Percentiles rank a stretch among this genome's conserved stretches.
phyloP scores from a whole-genome alignment of 2,329 filamentous ascomycete species.

The Neonectria hederae region DNA sequence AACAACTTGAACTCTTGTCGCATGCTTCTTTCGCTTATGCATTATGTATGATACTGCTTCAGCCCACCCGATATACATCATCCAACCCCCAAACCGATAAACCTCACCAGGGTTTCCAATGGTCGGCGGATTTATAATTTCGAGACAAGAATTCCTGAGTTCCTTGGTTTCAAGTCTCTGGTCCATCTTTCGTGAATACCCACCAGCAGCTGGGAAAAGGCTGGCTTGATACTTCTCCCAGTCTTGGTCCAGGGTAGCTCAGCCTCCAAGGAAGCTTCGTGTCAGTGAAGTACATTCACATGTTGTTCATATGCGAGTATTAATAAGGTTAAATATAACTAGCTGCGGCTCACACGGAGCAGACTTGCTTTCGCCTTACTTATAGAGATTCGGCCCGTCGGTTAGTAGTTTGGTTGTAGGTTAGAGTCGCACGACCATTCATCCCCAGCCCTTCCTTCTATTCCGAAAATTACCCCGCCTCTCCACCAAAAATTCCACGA shows the following conservation, averaged over 20 bases:
- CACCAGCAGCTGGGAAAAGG: not conserved
- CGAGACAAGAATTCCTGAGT: not conserved
- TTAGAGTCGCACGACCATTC: not conserved
- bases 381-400: not conserved
- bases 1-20: not conserved
- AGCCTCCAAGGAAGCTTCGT: not conserved
- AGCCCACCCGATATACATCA: rapidly evolving
- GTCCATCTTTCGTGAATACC: not conserved
- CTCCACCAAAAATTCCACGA: slow-evolving; percentile 1
- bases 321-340: not conserved
- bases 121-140: not conserved
- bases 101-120: not conserved
- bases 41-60: not conserved
- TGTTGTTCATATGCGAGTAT: not conserved
- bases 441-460: not conserved
- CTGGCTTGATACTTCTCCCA: not conserved
- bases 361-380: not conserved
- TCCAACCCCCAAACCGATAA: not conserved
- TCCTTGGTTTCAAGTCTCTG: no score
- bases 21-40: not conserved
- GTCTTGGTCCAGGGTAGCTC: not conserved
- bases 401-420: not conserved
- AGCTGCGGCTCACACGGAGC: not conserved
- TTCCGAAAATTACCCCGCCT: not conserved
- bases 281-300: not conserved